phyloP scores from a whole-genome alignment of 495 filamentous ascomycete genomes.

The Friedmanniomyces endolithicus region DNA sequence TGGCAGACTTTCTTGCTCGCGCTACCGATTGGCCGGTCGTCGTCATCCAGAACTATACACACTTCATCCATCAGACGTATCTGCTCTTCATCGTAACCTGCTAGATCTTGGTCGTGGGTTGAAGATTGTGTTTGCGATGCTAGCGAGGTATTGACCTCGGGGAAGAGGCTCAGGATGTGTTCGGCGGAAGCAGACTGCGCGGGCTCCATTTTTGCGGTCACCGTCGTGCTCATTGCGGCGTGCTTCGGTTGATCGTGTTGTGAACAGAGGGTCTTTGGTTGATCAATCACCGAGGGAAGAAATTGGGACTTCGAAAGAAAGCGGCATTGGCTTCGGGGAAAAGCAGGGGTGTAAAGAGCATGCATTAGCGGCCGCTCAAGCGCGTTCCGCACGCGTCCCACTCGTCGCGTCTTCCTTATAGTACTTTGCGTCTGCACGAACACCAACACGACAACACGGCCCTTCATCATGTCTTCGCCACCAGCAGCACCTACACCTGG shows the following conservation, averaged over 20 bases:
- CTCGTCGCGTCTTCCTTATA: not conserved
- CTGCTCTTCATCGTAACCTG: constrained; percentile 92
- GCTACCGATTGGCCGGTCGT: constrained; percentile 88
- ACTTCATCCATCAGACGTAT: constrained; percentile 98
- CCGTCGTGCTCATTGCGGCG: constrained; percentile 13
- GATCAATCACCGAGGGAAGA: too few relatives aligned
- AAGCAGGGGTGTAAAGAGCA: too few relatives aligned
- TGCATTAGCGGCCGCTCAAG: too few relatives aligned
- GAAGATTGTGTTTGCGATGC: constrained; percentile 31
- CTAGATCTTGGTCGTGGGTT: constrained; percentile 37
- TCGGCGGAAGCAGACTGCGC: constrained; percentile 60
- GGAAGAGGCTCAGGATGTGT: constrained; percentile 78
- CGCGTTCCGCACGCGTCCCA: too few relatives aligned
- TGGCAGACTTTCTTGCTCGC: constrained; percentile 99
- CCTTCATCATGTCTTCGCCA: not conserved
- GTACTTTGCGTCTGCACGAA: not conserved
- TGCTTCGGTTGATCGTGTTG: not conserved
- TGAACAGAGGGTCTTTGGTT: too few relatives aligned
- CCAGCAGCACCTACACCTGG: not conserved
- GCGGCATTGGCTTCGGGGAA: not conserved
- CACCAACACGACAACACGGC: not conserved
- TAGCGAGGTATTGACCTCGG: constrained; percentile 86
- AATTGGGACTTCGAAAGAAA: too few relatives aligned
- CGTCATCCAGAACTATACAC: constrained; percentile 87
- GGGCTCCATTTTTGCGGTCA: constrained; percentile 29